Evolutionary conservation across 106 monocot genomes (phyloP).

Genomic region (Acorus calamus): DNA sequence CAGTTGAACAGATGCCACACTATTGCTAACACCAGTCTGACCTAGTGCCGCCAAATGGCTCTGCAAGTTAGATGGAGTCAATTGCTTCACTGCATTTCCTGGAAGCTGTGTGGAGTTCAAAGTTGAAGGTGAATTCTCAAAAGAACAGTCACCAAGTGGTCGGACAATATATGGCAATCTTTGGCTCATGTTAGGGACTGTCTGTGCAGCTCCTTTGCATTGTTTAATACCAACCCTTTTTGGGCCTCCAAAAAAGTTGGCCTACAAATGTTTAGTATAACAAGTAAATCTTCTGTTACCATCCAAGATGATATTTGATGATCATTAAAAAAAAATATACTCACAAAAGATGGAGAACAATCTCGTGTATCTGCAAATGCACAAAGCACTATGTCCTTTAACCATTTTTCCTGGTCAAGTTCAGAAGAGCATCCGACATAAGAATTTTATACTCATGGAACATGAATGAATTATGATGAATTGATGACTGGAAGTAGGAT

Average conservation of each 20-base stretch:
- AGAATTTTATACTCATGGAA: conserved; percentile 61
- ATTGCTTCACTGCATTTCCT: conserved; percentile 80
- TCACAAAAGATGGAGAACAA: conserved; percentile 78
- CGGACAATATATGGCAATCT: conserved; percentile 20
- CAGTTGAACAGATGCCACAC: conserved; percentile 23
- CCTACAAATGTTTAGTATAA: conserved; percentile 19
- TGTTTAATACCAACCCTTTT: conserved; percentile 39
- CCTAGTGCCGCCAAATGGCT: conserved; percentile 10
- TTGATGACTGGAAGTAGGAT: too few relatives aligned
- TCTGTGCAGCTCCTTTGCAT: conserved; percentile 20
- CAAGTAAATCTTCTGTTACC: not conserved
- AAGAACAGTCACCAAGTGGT: conserved; percentile 15
- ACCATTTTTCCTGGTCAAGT: conserved; percentile 90
- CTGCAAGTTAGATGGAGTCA: conserved; percentile 51
- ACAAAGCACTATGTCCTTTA: conserved; percentile 76
- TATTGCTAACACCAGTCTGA: conserved; percentile 15
- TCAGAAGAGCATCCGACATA: conserved; percentile 71
- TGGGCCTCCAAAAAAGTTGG: conserved; percentile 59
- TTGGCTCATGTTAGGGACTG: conserved; percentile 10
- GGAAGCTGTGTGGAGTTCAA: conserved; percentile 32
- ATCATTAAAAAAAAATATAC: conserved; percentile 11
- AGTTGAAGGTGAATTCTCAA: conserved; percentile 13
- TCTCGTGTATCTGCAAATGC: conserved; percentile 72
- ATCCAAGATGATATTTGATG: too few relatives aligned
- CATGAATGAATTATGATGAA: too few relatives aligned